Base-by-base conservation (phyloP, 2,329 filamentous ascomycete genomes). In the Cladophialophora yegresii region DNA sequence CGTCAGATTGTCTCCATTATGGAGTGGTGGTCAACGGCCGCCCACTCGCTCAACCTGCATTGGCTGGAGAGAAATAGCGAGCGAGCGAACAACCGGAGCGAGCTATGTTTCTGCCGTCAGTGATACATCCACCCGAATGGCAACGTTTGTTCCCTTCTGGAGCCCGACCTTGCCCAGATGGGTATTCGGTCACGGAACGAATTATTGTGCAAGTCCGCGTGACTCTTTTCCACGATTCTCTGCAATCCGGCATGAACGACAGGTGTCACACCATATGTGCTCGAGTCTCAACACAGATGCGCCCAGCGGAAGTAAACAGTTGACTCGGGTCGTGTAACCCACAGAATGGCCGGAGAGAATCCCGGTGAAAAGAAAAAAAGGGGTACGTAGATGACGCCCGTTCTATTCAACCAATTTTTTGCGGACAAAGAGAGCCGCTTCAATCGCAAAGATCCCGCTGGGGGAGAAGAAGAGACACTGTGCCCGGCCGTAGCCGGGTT, bases 341-440 rank as follows among this genome's bases (percentile, higher is more conserved):
- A 54, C 51, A 33, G 28, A 32, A 54, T 8, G 51, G 28, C 13
- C 16, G 50, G 50, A 28, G 12, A 28, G 28, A 30, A 59, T 36
- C 32, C 57, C 57, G 45, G 36, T 22, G 12, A 30, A 59, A 51
- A 36, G 45, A 53, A 51, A 51, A 40, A 26, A 28, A 54, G 16
- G 28, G 45, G 12, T 50, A 28, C 26, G 26, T 28, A 36, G 30
- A 26, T 59, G 57, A 51, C 26, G n/a, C 45, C 57, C 22, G 5
- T 26, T 59, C 57, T 59, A 59, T 59, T 59, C 57, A 59, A 51
- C 57, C 36, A 5, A 5, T 59, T 59, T 59, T 59, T 45, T 51
- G 30, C 57, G 30, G 45, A 51, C 23, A 51, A 59, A 4, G 57
- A 58, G 55, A 33, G 56, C 28, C 45, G 56, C 23, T 26, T 33